phyloP scores from a whole-genome alignment of 2,329 filamentous ascomycete species.

The Sporothrix humicola region DNA sequence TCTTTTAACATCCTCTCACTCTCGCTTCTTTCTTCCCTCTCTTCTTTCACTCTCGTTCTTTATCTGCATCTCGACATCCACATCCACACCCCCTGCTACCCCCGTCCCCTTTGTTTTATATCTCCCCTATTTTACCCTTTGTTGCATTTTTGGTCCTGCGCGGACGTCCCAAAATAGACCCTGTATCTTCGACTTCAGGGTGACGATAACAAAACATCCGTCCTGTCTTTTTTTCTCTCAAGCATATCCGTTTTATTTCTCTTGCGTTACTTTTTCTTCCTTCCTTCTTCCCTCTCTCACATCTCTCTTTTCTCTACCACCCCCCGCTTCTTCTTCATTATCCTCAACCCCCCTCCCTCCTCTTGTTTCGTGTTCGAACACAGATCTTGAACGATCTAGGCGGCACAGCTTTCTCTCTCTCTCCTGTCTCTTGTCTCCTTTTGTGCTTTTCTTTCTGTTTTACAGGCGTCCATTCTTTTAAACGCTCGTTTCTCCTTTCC shows the following conservation, averaged over 20 bases:
- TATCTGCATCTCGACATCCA: slow-evolving; percentile 21
- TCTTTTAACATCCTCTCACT: not conserved
- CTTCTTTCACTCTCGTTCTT: slow-evolving; percentile 11
- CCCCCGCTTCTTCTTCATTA: not conserved
- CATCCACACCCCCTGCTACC: slow-evolving; percentile 19
- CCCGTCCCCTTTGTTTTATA: slow-evolving; percentile 30
- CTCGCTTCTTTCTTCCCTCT: not conserved
- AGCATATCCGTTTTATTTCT: not conserved
- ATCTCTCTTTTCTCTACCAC: not conserved
- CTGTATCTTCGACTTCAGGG: not conserved
- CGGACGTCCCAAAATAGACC: slow-evolving; percentile 15
- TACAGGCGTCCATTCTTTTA: not conserved
- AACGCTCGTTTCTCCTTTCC: not conserved
- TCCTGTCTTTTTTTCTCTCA: not conserved
- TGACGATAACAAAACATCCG: not conserved
- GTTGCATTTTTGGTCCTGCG: slow-evolving; percentile 7
- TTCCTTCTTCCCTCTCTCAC: not conserved
- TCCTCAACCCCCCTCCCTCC: not conserved
- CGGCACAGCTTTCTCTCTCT: not conserved
- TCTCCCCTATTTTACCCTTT: slow-evolving; percentile 19
- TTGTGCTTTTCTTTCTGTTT: not conserved
- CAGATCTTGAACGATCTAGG: not conserved
- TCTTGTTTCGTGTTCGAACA: slow-evolving; percentile 20
- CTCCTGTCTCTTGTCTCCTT: not conserved
- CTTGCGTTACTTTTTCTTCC: not conserved